phyloP scores from a whole-genome alignment of 164 flowering plant species.

The Cinnamomum micranthum region DNA sequence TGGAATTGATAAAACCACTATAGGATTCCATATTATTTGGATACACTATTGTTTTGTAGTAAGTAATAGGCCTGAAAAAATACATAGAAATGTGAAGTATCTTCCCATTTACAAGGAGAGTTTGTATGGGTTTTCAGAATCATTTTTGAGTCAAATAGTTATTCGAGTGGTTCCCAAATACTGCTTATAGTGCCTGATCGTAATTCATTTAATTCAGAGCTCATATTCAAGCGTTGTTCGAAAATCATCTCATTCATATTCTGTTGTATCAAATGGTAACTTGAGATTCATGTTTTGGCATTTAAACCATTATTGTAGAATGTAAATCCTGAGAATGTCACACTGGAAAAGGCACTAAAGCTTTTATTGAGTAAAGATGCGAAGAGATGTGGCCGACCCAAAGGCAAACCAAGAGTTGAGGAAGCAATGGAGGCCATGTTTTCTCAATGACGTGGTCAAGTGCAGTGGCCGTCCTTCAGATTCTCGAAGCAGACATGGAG shows the following conservation, averaged over 20 bases:
- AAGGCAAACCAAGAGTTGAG: slow-evolving; percentile 28
- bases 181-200: too few relatives aligned
- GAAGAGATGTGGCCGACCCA: slow-evolving; percentile 62
- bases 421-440: slow-evolving; percentile 24
- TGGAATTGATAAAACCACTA: too few relatives aligned
- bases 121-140: background rate
- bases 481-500: background rate
- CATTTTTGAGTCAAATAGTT: background rate
- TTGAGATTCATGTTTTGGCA: background rate
- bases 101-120: background rate
- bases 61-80: background rate
- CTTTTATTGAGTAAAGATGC: slow-evolving; percentile 45
- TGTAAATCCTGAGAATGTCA: slow-evolving; percentile 46
- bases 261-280: too few relatives aligned
- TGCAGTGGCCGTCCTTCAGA: background rate
- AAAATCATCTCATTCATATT: background rate
- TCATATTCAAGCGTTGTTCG: too few relatives aligned
- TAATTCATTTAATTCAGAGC: too few relatives aligned
- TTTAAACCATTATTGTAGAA: slow-evolving; percentile 33
- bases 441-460: background rate
- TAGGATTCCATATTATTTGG: too few relatives aligned
- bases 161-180: too few relatives aligned
- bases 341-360: slow-evolving; percentile 63
- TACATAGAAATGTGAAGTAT: background rate
- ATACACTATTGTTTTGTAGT: background rate